A percentile compares a stretch with the other conserved stretches of the same genome.
These are phyloP conservation scores for Evansstolkia leycettana DNA, from an alignment of 495 filamentous ascomycete genomes.

Conservation along the genomic window DNA sequence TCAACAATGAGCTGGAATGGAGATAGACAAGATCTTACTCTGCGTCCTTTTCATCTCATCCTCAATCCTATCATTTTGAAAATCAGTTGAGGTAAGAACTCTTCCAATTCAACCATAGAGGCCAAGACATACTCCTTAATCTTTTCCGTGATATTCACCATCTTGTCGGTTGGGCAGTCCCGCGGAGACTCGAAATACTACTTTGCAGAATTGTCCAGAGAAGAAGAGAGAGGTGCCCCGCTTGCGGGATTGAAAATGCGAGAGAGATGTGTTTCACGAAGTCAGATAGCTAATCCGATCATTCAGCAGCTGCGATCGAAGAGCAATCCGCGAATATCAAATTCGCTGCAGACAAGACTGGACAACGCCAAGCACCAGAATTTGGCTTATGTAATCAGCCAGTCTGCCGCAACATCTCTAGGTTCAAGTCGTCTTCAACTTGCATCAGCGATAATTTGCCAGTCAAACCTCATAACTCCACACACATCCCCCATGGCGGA, in stretches of 20 bases:
- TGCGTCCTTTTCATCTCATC: slow-evolving; percentile 99
- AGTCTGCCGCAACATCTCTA: background rate
- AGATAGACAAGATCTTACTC: slow-evolving; percentile 42
- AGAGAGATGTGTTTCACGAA: too few relatives aligned
- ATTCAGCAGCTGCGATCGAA: background rate
- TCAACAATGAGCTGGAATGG: slow-evolving; percentile 4
- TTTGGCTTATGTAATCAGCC: background rate
- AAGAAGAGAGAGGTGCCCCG: background rate
- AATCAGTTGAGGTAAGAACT: too few relatives aligned
- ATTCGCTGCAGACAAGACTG: background rate
- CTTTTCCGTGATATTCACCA: slow-evolving; percentile 99
- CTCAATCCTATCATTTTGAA: slow-evolving; percentile 62
- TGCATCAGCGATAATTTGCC: background rate
- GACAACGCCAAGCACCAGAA: background rate
- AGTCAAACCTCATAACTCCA: background rate
- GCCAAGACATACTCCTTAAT: slow-evolving; percentile 97
- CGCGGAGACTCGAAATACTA: slow-evolving; percentile 13
- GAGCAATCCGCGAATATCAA: background rate
- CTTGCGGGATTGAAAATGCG: background rate
- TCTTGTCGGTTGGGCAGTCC: slow-evolving; percentile 43
- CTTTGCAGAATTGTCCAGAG: background rate
- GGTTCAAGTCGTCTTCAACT: background rate
- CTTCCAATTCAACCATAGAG: too few relatives aligned
- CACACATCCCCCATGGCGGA: slow-evolving; percentile 18
- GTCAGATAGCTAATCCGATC: background rate